Evolutionary conservation across 345 rosid genomes (phyloP), one percentile per base, ranked within the genome.

Genomic region (Linum trigynum): DNA sequence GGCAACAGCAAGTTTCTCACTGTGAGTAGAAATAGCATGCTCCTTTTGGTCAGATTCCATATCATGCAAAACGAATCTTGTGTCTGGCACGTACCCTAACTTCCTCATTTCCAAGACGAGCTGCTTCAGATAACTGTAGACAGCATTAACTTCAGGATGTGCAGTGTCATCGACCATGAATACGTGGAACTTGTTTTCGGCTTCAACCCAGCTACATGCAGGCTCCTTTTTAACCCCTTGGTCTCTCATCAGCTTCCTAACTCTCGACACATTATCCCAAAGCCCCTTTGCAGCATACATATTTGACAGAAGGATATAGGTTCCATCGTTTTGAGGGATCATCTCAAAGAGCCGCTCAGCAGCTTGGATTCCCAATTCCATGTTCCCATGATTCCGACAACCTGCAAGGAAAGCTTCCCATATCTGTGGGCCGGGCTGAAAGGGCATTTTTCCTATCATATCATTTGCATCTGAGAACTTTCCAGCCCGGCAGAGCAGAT

Each of bases 371-470:
- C 59, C 59, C 16, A 56, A 32, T n/a, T 56, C 59, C 59, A 56
- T 56, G 17, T 56, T 56, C 17, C 59, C 59, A 56, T 56, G 59
- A 56, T 15, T 56, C 5, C 59, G 59, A 32, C 32, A 56, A 56
- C 59, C 59, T n/a, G 59, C 59, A n/a, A 56, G 59, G 15, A 56
- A 32, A 56, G 59, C 59, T 32, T 56, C 59, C 59, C 59, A 56
- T 4, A 56, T 4, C 5, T n/a, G 59, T 56, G 59, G 32, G 35
- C 59, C 59, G 5, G 59, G 59, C 59, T 56, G 16, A 32, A 56
- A 56, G 2, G 16, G 16, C 23, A 56, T 56, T n/a, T n/a, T 15
- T 7, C 35, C 59, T 10, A 56, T 56, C 23, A 56, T 1, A 15
- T 56, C 59, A 1, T 4, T 2, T 56, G 59, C 59, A 8, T 56